These are phyloP conservation scores for Silene vulgaris DNA, from an alignment of 179 eudicot genomes.

Conservation along the genomic window DNA sequence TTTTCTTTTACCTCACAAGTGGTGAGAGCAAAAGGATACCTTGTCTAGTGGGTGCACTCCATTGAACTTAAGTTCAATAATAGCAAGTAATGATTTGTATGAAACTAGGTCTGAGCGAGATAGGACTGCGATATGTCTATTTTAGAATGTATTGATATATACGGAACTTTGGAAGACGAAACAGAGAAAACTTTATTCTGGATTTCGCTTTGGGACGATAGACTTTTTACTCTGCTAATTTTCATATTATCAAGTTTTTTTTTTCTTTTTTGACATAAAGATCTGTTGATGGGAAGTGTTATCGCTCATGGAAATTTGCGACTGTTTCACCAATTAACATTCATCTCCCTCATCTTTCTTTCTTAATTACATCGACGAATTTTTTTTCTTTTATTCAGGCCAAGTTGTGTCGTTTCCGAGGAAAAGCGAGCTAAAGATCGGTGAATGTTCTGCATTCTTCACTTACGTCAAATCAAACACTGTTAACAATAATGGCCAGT, in stretches of 20 bases:
- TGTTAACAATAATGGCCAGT: slow-evolving; percentile 35
- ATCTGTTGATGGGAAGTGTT: neutral
- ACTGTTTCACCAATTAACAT: neutral
- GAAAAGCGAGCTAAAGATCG: slow-evolving; percentile 80
- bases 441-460: slow-evolving; percentile 92
- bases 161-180: neutral
- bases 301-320: neutral
- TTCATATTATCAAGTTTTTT: neutral
- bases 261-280: neutral
- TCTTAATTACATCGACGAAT: slow-evolving; percentile 11
- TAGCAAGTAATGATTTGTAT: slow-evolving; percentile 1
- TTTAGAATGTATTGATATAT: no score
- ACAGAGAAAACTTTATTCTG: neutral
- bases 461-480: slow-evolving; percentile 68
- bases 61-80: neutral
- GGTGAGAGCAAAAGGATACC: neutral
- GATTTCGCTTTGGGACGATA: neutral
- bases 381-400: slow-evolving; percentile 36
- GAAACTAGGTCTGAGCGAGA: neutral
- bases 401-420: slow-evolving; percentile 47
- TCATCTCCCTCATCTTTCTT: neutral
- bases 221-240: neutral
- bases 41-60: neutral
- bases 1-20: neutral
- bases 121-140: neutral